Evolutionary conservation across 2,329 filamentous ascomycete genomes (phyloP).

Genomic region (Onygena corvina): DNA sequence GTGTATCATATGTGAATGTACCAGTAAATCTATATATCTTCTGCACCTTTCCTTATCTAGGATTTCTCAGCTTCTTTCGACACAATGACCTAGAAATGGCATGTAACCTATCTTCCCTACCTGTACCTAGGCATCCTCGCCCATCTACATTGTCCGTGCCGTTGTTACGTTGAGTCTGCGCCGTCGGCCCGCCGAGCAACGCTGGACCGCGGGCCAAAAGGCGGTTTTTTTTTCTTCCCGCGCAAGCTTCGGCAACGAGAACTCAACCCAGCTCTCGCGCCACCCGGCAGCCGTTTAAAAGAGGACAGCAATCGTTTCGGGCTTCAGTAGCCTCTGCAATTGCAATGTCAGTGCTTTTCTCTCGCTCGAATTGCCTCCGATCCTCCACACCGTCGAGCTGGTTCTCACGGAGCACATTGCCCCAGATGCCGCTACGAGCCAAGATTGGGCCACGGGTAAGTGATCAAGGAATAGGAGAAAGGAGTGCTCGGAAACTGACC

Average conservation of each 20-base stretch:
- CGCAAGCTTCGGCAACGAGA: slow-evolving; percentile 1
- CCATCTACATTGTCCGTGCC: neutral
- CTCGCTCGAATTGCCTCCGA: slow-evolving; percentile 30
- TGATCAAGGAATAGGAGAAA: slow-evolving; percentile 5
- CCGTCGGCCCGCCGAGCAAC: slow-evolving; percentile 1
- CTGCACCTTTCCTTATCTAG: neutral
- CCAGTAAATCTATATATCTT: neutral
- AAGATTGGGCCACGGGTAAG: slow-evolving; percentile 53
- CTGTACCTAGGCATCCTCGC: too few species aligned
- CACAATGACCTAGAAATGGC: neutral
- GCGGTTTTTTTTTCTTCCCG: neutral
- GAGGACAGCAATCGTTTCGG: slow-evolving; percentile 1
- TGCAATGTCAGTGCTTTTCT: slow-evolving; percentile 31
- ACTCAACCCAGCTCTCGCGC: neutral
- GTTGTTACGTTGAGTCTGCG: neutral
- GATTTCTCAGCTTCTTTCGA: too few species aligned
- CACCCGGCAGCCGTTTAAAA: neutral
- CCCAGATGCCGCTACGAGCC: slow-evolving; percentile 66
- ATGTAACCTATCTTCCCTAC: neutral
- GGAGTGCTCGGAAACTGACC: neutral
- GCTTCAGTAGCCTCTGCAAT: neutral
- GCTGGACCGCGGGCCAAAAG: neutral
- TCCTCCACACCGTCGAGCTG: slow-evolving; percentile 35
- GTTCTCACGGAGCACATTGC: slow-evolving; percentile 33
- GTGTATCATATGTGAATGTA: slow-evolving; percentile 8